Conservation (phyloP, 371 early-diverging fungal genomes). For the Mucor saturninus region DNA sequence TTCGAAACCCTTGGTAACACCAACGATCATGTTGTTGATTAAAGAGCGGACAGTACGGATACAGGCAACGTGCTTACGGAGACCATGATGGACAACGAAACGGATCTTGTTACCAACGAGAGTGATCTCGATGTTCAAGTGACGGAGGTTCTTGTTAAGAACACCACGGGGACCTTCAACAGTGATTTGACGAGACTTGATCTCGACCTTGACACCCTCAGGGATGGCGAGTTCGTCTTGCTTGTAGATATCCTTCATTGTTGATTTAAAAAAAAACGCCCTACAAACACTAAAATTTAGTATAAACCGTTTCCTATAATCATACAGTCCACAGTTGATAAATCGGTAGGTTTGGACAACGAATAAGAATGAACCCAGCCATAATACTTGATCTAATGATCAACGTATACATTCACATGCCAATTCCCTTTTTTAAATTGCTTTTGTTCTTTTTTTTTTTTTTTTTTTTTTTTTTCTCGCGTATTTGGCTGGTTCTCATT, state of each 20-base stretch:
- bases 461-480: not conserved
- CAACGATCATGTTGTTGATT: slow-evolving; percentile 98
- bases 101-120: slow-evolving; percentile 55
- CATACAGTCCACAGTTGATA: not conserved
- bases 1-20: slow-evolving; percentile 99
- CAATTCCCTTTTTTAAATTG: too few relatives aligned
- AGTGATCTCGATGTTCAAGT: slow-evolving; percentile 92
- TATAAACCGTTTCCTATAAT: not conserved
- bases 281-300: slow-evolving; percentile 7
- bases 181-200: slow-evolving; percentile 81
- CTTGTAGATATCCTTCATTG: slow-evolving; percentile 79
- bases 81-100: slow-evolving; percentile 97
- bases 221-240: slow-evolving; percentile 83
- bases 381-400: too few relatives aligned
- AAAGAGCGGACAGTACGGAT: slow-evolving; percentile 98
- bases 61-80: slow-evolving; percentile 97
- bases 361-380: not conserved
- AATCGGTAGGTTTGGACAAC: not conserved
- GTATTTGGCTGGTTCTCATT: slow-evolving; percentile 20
- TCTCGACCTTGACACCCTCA: slow-evolving; percentile 71
- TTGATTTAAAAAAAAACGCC: slow-evolving; percentile 21
- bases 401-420: slow-evolving; percentile 7
- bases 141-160: slow-evolving; percentile 92
- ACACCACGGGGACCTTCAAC: slow-evolving; percentile 92
- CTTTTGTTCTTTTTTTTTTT: not conserved